Evolutionary conservation across 352 stramenopile species (phyloP).

Genomic region (Globisporangium nagaii): DNA sequence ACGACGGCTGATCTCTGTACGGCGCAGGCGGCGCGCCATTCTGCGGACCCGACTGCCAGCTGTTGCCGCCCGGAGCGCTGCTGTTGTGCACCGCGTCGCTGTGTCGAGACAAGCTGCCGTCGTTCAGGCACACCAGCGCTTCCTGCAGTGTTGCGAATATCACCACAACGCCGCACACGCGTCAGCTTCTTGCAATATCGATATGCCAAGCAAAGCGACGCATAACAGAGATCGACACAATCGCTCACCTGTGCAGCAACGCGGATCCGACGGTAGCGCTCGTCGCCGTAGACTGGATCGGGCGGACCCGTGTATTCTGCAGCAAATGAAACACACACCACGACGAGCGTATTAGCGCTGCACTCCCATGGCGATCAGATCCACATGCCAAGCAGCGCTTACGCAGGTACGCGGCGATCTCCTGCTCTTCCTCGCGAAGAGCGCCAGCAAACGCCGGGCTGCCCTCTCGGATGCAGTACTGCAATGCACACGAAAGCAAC

Average conservation of each 20-base stretch:
- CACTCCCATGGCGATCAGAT: too few relatives aligned
- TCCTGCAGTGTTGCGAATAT: conserved; percentile 25
- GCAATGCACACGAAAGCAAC: conserved; percentile 1
- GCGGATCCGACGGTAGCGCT: conserved; percentile 82
- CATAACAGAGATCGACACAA: not conserved
- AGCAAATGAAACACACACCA: conserved; percentile 5
- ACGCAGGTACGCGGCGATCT: conserved; percentile 70
- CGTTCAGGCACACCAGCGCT: conserved; percentile 73
- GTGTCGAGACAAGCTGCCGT: conserved; percentile 50
- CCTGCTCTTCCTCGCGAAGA: conserved; percentile 64
- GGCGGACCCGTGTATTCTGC: conserved; percentile 70
- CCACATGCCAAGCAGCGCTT: conserved; percentile 13
- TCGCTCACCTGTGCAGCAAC: conserved; percentile 55
- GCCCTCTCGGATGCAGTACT: conserved; percentile 79
- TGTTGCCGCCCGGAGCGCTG: conserved; percentile 16
- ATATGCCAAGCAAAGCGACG: too few relatives aligned
- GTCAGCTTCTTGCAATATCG: not conserved
- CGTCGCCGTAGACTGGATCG: conserved; percentile 75
- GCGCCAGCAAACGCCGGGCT: conserved; percentile 50
- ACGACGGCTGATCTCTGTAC: conserved; percentile 10
- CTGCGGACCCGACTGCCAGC: conserved; percentile 14
- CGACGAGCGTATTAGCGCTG: too few relatives aligned
- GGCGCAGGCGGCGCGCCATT: not conserved
- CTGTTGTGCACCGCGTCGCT: conserved; percentile 25
- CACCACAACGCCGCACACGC: not conserved